Evolutionary conservation across 148 eudicot species (phyloP).

Genomic region (Euryodendron excelsum): DNA sequence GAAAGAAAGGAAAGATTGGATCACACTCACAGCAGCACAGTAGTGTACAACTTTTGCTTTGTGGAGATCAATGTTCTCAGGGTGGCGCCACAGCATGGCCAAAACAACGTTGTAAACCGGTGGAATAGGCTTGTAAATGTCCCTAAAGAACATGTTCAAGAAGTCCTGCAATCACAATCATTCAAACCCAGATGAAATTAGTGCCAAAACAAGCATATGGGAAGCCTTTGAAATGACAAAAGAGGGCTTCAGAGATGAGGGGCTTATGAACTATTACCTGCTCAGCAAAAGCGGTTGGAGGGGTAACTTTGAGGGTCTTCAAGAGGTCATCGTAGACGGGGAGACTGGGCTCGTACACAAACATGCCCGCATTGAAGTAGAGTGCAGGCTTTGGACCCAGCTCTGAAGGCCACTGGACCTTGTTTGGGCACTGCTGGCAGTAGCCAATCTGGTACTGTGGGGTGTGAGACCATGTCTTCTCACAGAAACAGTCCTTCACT

Average conservation of each 20-base stretch:
- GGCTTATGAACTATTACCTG: constrained; percentile 28
- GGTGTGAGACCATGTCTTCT: constrained; percentile 39
- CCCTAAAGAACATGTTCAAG: constrained; percentile 40
- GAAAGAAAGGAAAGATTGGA: neutral
- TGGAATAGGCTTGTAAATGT: constrained; percentile 34
- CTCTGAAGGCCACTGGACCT: constrained; percentile 29
- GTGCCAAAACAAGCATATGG: neutral
- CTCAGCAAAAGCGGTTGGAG: constrained; percentile 44
- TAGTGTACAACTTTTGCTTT: constrained; percentile 42
- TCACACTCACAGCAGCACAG: constrained; percentile 36
- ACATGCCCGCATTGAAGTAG: constrained; percentile 49
- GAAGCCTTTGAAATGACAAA: neutral
- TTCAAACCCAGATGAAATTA: no score
- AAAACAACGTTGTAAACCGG: constrained; percentile 37
- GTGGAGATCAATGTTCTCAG: constrained; percentile 29
- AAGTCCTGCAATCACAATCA: constrained; percentile 22
- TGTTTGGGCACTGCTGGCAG: constrained; percentile 31
- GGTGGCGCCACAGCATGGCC: constrained; percentile 46
- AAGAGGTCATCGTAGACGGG: constrained; percentile 28
- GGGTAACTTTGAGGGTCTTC: constrained; percentile 31
- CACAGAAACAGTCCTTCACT: constrained; percentile 43
- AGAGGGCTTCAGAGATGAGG: no score
- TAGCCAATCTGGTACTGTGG: constrained; percentile 34
- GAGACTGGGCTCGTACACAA: constrained; percentile 38
- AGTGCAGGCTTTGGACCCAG: constrained; percentile 35